Base-by-base conservation (phyloP, 495 filamentous ascomycete species). In the Hypoxylon trugodes region DNA sequence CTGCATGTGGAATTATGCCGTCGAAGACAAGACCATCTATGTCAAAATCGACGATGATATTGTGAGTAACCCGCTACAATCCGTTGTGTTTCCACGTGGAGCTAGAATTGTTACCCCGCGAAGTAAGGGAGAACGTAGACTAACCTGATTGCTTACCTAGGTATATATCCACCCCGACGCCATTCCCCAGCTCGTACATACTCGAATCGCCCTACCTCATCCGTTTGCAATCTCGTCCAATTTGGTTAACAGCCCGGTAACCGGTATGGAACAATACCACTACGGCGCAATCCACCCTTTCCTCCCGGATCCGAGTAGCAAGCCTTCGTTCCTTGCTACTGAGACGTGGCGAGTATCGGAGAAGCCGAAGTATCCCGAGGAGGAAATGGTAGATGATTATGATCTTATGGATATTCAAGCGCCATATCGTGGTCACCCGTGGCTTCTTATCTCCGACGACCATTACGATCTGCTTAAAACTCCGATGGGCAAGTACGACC, bases 21-120 rank as follows among this genome's bases (percentile, higher is more conserved):
- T 69, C 6, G 72, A 74, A 38, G 67, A 74, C 19, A 71, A 78
- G 15, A 71, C 73, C 21, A 76, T 86, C 51, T 84, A 82, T 50
- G 76, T 85, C 37, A 82, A 81, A 64, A 82, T 86, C 49, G 83
- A 85, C 55, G 83, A 84, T 6, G 83, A 85, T 49, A 74, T 81
- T 45, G 77, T 73, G 50, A 73, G 71, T 68, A 26, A 6, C 38
- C 36, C 3, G 12, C 30, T 6, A 22, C 32, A 8, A 32, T 28
- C 8, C 13, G 15, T 18, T 30, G 15, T 4, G 50, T 12, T 12
- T n/a, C 12, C 35, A 13, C 10, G 21, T 35, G n/a, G 25, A 35
- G 36, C 40, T 28, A 46, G 19, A 42, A n/a, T n/a, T n/a, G n/a
- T 15, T 10, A 18, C 8, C 21, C 16, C n/a, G n/a, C 16, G 4